Base-by-base conservation (phyloP, 1,284 basidiomycete species). In the Ganoderma meredithae region DNA sequence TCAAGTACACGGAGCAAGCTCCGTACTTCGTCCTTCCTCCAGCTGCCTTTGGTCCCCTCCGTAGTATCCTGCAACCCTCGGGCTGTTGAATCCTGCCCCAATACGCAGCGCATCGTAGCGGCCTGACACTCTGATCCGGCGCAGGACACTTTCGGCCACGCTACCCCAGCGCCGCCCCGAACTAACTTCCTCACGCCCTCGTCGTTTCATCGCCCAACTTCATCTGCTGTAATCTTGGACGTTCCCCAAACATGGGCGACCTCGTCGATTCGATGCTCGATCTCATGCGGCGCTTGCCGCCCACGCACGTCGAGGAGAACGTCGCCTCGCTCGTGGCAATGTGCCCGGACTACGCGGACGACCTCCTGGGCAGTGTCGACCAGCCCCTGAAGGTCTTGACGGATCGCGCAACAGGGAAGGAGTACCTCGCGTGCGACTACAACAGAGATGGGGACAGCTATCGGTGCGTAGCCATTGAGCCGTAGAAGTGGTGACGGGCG, bases 381-480 rank as follows among this genome's bases (percentile, higher is more conserved):
- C 95, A 97, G 80, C 98, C 98, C 13, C 85, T 99, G 72, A 90
- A 91, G 76, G 84, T 98, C 63, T 86, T 88, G 80, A 89, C 88
- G 49, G 97, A 99, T 84, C 86, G 85, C 44, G 86, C 88, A 10
- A 91, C 89, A 0, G 95, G 95, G 13, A 89, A 89, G 73, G 96
- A 99, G 67, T 99, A 95, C 78, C 89, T 99, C 53, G 93, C 94
- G 41, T 98, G 97, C 80, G 98, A 99, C 80, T 99, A 99, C 80
- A 99, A 99, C 83, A 86, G 95, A 41, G 98, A 99, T 77, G 97
- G 96, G 3, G 96, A 98, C 77, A 94, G 94, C 76, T 98, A 96
- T 82, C 85, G 97, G 96, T 95, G 73, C 68, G 85, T 73, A 25
- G n/a, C 27, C 60, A n/a, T 17, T 39, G 5, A 27, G 7, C 17